A percentile compares a stretch with the other conserved stretches of the same genome.
Evolutionary conservation across 495 filamentous ascomycete genomes (phyloP).

Genomic region (Xylaria acuta): DNA sequence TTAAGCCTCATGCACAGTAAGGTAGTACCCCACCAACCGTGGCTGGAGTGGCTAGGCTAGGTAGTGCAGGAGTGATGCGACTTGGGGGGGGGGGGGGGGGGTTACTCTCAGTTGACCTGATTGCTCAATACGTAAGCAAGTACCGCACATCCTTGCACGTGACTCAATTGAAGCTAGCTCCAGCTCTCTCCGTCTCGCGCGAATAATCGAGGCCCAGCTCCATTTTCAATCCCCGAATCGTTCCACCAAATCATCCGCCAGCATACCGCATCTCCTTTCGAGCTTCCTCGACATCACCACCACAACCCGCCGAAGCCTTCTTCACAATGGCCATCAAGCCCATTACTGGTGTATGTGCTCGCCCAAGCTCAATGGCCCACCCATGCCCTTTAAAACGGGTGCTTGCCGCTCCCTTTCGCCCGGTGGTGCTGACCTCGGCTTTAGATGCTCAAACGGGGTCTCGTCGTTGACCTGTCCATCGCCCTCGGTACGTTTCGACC

Average conservation of each 20-base stretch:
- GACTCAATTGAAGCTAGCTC: constrained; percentile 24
- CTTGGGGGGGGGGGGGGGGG: no score
- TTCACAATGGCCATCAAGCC: constrained; percentile 52
- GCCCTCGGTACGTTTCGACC: constrained; percentile 48
- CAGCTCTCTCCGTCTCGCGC: constrained; percentile 28
- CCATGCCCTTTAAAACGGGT: not conserved
- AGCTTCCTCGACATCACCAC: constrained; percentile 29
- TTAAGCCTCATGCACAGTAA: no score
- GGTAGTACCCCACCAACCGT: not conserved
- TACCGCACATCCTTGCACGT: no score
- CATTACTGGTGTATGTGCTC: constrained; percentile 49
- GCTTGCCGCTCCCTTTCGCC: constrained; percentile 6
- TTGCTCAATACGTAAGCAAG: no score
- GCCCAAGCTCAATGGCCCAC: constrained; percentile 25
- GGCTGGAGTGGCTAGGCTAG: constrained; percentile 6
- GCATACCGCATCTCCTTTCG: constrained; percentile 21
- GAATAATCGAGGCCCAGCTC: constrained; percentile 23
- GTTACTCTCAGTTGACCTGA: no score
- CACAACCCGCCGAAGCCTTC: constrained; percentile 25
- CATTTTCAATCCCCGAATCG: constrained; percentile 34
- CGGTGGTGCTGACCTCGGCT: constrained; percentile 27
- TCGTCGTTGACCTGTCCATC: constrained; percentile 53
- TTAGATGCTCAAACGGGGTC: constrained; percentile 58
- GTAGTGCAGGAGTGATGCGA: not conserved
- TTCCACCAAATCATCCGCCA: constrained; percentile 23